A percentile compares a stretch with the other conserved stretches of the same genome.
Evolutionary conservation across 2,329 filamentous ascomycete genomes (phyloP).

Genomic region (Sporothrix schenckii): DNA sequence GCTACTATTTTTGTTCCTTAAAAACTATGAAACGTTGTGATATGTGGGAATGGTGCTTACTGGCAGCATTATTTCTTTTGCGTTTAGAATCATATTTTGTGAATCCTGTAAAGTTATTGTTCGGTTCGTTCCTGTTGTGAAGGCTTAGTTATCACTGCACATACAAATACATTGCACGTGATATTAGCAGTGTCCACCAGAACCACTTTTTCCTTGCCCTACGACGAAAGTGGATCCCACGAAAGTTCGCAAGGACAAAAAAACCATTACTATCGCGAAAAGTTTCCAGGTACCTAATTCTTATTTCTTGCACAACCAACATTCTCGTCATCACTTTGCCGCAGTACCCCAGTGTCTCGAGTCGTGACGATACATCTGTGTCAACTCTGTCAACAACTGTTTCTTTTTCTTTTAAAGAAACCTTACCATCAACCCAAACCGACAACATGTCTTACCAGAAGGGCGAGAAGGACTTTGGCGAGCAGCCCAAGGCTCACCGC

Average conservation of each 20-base stretch:
- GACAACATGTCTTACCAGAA: conserved; percentile 90
- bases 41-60: too few species aligned
- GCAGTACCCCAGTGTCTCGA: conserved; percentile 37
- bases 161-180: background rate
- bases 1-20: background rate
- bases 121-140: too few species aligned
- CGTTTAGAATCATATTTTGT: too few species aligned
- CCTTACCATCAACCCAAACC: conserved; percentile 15
- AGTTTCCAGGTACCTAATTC: background rate
- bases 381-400: conserved; percentile 3
- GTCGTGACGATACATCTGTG: conserved; percentile 35
- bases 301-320: background rate
- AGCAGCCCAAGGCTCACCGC: conserved; percentile 62
- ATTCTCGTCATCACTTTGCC: conserved; percentile 38
- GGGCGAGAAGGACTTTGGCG: conserved; percentile 89
- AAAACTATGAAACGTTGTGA: too few species aligned
- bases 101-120: too few species aligned
- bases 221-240: conserved; percentile 25
- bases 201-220: conserved; percentile 3
- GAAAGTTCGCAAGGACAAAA: conserved; percentile 21
- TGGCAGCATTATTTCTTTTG: too few species aligned
- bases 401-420: conserved; percentile 26
- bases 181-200: background rate
- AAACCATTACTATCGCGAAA: conserved; percentile 20
- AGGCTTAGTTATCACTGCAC: too few species aligned